These are phyloP conservation scores for Diplodia mutila DNA, from an alignment of 2,329 filamentous ascomycete species.

Conservation along the genomic window DNA sequence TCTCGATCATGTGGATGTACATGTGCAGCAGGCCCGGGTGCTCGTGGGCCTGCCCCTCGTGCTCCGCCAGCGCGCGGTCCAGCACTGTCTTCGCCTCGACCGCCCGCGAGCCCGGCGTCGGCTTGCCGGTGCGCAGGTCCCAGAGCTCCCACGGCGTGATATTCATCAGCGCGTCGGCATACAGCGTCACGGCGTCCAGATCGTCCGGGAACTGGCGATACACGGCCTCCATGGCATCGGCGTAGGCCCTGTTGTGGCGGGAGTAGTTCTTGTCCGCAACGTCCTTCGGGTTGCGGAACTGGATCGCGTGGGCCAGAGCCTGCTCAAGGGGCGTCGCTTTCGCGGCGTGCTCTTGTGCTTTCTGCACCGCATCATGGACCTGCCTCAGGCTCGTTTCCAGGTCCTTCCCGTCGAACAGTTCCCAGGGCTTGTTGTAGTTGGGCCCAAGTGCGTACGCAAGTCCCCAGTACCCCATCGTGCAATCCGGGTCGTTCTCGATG, in stretches of 20 bases:
- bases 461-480: conserved; percentile 71
- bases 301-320: conserved; percentile 66
- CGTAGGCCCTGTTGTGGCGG: conserved; percentile 63
- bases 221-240: conserved; percentile 62
- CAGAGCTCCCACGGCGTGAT: conserved; percentile 68
- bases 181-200: conserved; percentile 66
- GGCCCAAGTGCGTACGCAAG: conserved; percentile 72
- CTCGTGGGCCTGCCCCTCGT: conserved; percentile 48
- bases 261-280: conserved; percentile 54
- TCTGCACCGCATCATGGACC: conserved; percentile 51
- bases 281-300: conserved; percentile 60
- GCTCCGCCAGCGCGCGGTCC: conserved; percentile 58
- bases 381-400: conserved; percentile 55
- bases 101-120: conserved; percentile 59
- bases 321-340: conserved; percentile 58
- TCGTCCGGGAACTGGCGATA: conserved; percentile 59
- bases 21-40: conserved; percentile 75
- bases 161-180: conserved; percentile 68
- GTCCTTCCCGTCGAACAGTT: conserved; percentile 67
- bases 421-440: conserved; percentile 82
- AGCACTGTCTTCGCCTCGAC: conserved; percentile 62
- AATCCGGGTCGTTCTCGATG: conserved; percentile 57
- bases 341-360: conserved; percentile 48
- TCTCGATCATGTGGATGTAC: conserved; percentile 79
- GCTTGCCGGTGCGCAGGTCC: conserved; percentile 63